Base-by-base conservation (phyloP, 2,329 filamentous ascomycete genomes). In the Verticillium klebahnii region DNA sequence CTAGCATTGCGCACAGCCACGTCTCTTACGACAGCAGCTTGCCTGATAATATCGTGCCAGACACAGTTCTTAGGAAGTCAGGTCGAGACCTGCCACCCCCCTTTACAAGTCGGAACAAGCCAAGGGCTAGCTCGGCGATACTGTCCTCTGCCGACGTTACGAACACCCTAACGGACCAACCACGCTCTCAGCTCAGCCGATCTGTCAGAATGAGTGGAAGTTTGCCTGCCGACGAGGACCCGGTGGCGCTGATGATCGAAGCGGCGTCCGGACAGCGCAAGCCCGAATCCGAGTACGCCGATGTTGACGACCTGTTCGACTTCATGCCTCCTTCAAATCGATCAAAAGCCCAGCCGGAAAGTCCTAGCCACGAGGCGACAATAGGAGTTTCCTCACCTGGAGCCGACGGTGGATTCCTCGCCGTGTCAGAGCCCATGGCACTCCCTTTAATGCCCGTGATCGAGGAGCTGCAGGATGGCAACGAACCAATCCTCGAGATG, bases 61-160 rank as follows among this genome's bases (percentile, higher is more conserved):
- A 67, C 39, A 66, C 62, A 9, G 62, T 67, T 14, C 58, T 59
- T 15, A 64, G 65, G 17, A 61, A 34, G 25, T 58, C 60, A 45
- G 32, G 39, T 56, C 36, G 15, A 25, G n/a, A 56, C 17, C 17
- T 31, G 8, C 12, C 25, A 36, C 9, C 9, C 34, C 34, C 34
- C 34, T 36, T 36, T 14, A 14, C 34, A 3, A 36, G 34, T 14
- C 34, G 9, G 34, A 36, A 29, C 29, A 54, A 54, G 11, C 50
- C 19, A 54, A 29, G 17, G 17, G 11, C 50, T 11, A 54, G 17
- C 17, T 54, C 50, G 25, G 25, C 17, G 14, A 14, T 36, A 14
- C 34, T 14, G 1, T 14, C 14, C 9, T 14, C 34, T 36, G 34
- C 34, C 14, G 34, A 9, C 9, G 2, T 14, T 5, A 14, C 34